Percentiles rank a stretch among this genome's conserved stretches.
These are phyloP conservation scores for Hymenoscyphus occultus DNA, from an alignment of 2,329 filamentous ascomycete species.

Conservation along the genomic window DNA sequence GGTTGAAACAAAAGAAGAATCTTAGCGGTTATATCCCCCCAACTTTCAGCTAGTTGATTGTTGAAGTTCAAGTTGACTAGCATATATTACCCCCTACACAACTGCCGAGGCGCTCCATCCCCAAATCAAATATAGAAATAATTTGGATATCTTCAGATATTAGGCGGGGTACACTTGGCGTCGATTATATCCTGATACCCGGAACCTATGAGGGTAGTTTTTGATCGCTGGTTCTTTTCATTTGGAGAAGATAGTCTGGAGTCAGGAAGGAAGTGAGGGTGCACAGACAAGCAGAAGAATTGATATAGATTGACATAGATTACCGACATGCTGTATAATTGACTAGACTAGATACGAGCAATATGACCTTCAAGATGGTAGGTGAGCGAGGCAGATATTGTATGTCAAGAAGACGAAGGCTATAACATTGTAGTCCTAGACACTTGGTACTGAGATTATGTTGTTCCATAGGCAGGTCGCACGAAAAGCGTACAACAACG, in stretches of 20 bases:
- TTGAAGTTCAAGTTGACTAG: background rate
- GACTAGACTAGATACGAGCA: too few relatives aligned
- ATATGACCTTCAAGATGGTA: background rate
- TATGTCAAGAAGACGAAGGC: background rate
- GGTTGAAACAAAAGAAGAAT: background rate
- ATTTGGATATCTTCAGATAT: slow-evolving; percentile 6
- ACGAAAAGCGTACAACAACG: too few relatives aligned
- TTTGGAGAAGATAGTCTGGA: background rate
- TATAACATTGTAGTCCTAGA: background rate
- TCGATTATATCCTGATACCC: background rate
- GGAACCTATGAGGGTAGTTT: slow-evolving; percentile 1
- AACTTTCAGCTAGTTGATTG: too few relatives aligned
- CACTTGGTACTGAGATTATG: background rate
- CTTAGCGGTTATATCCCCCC: background rate
- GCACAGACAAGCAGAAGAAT: background rate
- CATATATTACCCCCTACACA: slow-evolving; percentile 2
- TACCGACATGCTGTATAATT: background rate
- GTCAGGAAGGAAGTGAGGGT: background rate
- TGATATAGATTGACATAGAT: background rate
- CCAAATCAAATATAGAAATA: slow-evolving; percentile 5
- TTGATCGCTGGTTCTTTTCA: background rate
- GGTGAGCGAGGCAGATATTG: background rate
- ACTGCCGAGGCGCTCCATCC: slow-evolving; percentile 7
- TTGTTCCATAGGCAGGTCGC: too few relatives aligned
- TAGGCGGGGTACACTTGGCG: slow-evolving; percentile 2